Percentiles rank a stretch among this genome's conserved stretches.
Evolutionary conservation across 129 eudicot genomes (phyloP).

Genomic region (Artemisia tridentata): DNA sequence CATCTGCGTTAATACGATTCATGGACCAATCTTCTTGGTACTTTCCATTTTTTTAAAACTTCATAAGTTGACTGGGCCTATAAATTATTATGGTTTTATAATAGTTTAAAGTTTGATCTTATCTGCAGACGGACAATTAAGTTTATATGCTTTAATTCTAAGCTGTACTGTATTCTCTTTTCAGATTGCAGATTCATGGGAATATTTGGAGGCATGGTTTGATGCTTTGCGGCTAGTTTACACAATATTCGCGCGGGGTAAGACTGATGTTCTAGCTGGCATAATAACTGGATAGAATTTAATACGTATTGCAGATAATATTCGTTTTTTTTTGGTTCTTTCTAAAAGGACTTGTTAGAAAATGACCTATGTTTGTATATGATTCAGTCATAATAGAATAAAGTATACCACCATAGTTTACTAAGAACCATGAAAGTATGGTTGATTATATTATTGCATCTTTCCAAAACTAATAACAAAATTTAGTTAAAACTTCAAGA

Average conservation of each 20-base stretch:
- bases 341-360: slow-evolving; percentile 13
- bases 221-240: slow-evolving; percentile 93
- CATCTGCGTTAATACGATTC: slow-evolving; percentile 63
- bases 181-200: slow-evolving; percentile 97
- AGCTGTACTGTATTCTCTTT: slow-evolving; percentile 8
- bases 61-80: no score
- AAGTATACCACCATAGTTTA: background rate
- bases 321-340: slow-evolving; percentile 17
- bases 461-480: slow-evolving; percentile 28
- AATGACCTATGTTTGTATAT: slow-evolving; percentile 30
- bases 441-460: slow-evolving; percentile 28
- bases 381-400: slow-evolving; percentile 22
- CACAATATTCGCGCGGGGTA: slow-evolving; percentile 90
- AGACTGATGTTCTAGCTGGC: slow-evolving; percentile 90
- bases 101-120: no score
- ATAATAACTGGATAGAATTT: slow-evolving; percentile 59
- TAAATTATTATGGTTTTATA: no score
- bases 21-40: slow-evolving; percentile 77
- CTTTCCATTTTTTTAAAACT: background rate
- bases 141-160: background rate
- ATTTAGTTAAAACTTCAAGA: slow-evolving; percentile 23
- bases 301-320: slow-evolving; percentile 16
- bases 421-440: slow-evolving; percentile 1
- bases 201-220: slow-evolving; percentile 81
- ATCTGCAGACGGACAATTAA: no score